phyloP scores from a whole-genome alignment of 768 basidiomycete species.

The Hericium coralloides region DNA sequence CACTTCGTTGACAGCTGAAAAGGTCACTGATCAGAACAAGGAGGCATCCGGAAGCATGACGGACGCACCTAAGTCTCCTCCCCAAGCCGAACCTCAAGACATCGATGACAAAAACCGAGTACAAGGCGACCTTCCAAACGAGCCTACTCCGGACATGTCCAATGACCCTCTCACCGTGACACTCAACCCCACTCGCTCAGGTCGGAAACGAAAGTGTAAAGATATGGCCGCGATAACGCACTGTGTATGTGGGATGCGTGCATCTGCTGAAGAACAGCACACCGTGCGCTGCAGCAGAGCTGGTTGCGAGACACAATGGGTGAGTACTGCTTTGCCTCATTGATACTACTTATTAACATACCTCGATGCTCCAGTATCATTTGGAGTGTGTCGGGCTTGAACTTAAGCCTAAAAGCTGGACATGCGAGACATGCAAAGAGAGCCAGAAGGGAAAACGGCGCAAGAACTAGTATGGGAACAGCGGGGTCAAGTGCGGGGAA shows the following conservation, averaged over 20 bases:
- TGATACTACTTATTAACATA: not conserved
- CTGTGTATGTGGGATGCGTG: not conserved
- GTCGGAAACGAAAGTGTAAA: not conserved
- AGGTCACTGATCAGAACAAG: not conserved
- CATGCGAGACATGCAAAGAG: not conserved
- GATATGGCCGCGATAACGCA: not conserved
- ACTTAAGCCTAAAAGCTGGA: not conserved
- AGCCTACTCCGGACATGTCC: not conserved
- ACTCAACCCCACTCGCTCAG: not conserved
- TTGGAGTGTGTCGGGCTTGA: not conserved
- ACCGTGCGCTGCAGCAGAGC: not conserved
- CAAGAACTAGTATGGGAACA: not conserved
- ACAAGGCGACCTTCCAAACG: not conserved
- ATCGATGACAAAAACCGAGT: no score
- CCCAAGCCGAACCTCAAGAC: not conserved
- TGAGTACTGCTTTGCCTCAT: not conserved
- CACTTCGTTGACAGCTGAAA: not conserved
- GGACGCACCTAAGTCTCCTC: not conserved
- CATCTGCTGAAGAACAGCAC: not conserved
- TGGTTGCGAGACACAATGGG: not conserved
- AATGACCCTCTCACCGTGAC: not conserved
- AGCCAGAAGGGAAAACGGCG: not conserved
- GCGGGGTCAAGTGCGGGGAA: not conserved
- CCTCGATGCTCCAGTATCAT: not conserved
- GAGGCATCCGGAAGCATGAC: not conserved